Base-by-base conservation (phyloP, 2,329 filamentous ascomycete genomes). In the Aspergillus aculeatinus region DNA sequence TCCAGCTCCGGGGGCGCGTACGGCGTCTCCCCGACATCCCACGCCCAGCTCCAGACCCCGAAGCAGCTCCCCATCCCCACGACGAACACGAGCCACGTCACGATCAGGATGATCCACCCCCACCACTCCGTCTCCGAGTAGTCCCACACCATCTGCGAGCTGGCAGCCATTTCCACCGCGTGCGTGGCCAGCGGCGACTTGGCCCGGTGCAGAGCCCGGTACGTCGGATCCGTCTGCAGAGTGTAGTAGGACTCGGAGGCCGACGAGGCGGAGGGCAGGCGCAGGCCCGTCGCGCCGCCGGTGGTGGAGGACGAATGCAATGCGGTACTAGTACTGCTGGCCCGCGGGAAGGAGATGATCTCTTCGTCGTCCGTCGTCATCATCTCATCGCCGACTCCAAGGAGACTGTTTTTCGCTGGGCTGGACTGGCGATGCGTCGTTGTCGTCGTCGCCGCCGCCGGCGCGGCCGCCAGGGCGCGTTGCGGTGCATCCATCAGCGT, bases 41-140 rank as follows among this genome's bases (percentile, higher is more conserved):
- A 99, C 2, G 95, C 95, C 95, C 95, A 99, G 76, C 89, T 95
- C 95, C 95, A 99, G 23, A 98, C 87, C 23, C 90, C 94, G 50
- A 98, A 83, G 74, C 92, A 97, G 54, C 91, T 96, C 56, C 95
- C 95, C 90, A 99, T 98, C 33, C 95, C 95, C 0, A 95, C 87
- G 21, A 98, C 92, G 74, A 99, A 98, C 27, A 97, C 92, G 49
- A 96, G 80, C 95, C 96, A 99, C 0, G 96, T 99, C 51, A 91
- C 89, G 47, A 90, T 80, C 33, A 99, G 81, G 51, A 99, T 89
- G 7, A 96, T 89, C 92, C 94, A 99, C 0, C 95, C 95, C 94
- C 95, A 99, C 88, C 91, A 96, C 70, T 95, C 93, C 0, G 95
- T 99, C 79, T 97, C 93, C 48, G 89, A 87, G 72, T 98, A 97